A percentile compares a stretch with the other conserved stretches of the same genome.
Conservation (phyloP, 2,329 filamentous ascomycete species). For the Bipolaris zeicola region DNA sequence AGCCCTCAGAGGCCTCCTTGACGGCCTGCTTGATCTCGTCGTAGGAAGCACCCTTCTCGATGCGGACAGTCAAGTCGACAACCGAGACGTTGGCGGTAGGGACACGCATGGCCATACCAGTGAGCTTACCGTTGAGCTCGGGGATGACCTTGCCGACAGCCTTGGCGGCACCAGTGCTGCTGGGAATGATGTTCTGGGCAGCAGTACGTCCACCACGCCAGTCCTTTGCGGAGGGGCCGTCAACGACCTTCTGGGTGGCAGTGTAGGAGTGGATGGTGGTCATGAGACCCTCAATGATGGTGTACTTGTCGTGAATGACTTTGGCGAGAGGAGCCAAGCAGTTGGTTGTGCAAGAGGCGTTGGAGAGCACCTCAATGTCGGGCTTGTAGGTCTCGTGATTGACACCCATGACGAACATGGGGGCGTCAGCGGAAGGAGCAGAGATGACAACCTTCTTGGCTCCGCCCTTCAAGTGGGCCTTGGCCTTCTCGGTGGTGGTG, state of each 20-base stretch:
- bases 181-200: constrained; percentile 99
- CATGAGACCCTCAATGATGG: constrained; percentile 98
- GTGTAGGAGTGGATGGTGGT: constrained; percentile 99
- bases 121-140: constrained; percentile 97
- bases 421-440: constrained; percentile 90
- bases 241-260: constrained; percentile 99
- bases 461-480: constrained; percentile 90
- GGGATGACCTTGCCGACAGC: constrained; percentile 99
- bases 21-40: constrained; percentile 92
- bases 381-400: constrained; percentile 94
- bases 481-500: constrained; percentile 97
- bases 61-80: constrained; percentile 92
- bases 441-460: constrained; percentile 93
- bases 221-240: constrained; percentile 97
- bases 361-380: constrained; percentile 92
- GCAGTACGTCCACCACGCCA: constrained; percentile 99
- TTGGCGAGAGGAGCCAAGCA: constrained; percentile 99
- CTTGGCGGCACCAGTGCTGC: constrained; percentile 99
- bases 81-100: constrained; percentile 98
- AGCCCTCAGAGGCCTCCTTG: constrained; percentile 80
- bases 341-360: constrained; percentile 99
- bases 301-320: constrained; percentile 98
- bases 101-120: constrained; percentile 99
- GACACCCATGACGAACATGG: constrained; percentile 99
- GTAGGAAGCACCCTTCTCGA: constrained; percentile 87